Conservation (phyloP, 2,329 filamentous ascomycete genomes). For the Nemania sp. region DNA sequence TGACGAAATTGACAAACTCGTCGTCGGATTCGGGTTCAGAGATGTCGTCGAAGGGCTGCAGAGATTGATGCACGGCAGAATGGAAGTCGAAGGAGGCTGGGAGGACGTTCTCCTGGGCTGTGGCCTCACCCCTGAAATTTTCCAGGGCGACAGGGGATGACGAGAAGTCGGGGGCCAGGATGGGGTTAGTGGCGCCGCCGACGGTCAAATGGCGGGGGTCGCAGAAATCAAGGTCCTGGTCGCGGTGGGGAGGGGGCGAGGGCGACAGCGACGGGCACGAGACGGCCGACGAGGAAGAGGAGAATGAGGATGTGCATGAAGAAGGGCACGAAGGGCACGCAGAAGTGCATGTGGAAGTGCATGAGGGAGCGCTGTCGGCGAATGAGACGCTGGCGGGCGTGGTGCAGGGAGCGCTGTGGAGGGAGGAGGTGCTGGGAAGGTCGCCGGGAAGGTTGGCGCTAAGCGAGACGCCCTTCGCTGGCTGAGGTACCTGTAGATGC, state of each 20-base stretch:
- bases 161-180: constrained; percentile 64
- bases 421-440: constrained; percentile 67
- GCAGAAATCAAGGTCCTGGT: constrained; percentile 82
- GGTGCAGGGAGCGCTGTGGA: constrained; percentile 20
- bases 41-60: constrained; percentile 80
- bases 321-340: constrained; percentile 1
- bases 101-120: constrained; percentile 52
- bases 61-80: constrained; percentile 55
- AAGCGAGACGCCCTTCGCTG: constrained; percentile 61
- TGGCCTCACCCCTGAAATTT: constrained; percentile 59
- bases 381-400: constrained; percentile 26
- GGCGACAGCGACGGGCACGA: constrained; percentile 86
- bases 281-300: constrained; percentile 45
- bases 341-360: background rate
- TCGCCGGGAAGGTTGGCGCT: constrained; percentile 67
- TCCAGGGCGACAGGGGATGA: constrained; percentile 67
- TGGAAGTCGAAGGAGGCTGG: constrained; percentile 58
- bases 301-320: background rate
- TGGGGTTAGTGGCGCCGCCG: constrained; percentile 54
- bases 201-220: constrained; percentile 90
- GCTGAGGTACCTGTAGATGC: constrained; percentile 46
- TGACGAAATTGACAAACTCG: constrained; percentile 79
- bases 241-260: constrained; percentile 79
- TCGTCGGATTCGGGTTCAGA: constrained; percentile 91
- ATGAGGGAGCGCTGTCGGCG: constrained; percentile 14